Evolutionary conservation across 2,329 filamentous ascomycete species (phyloP).

Genomic region (Talaromyces rugulosus): DNA sequence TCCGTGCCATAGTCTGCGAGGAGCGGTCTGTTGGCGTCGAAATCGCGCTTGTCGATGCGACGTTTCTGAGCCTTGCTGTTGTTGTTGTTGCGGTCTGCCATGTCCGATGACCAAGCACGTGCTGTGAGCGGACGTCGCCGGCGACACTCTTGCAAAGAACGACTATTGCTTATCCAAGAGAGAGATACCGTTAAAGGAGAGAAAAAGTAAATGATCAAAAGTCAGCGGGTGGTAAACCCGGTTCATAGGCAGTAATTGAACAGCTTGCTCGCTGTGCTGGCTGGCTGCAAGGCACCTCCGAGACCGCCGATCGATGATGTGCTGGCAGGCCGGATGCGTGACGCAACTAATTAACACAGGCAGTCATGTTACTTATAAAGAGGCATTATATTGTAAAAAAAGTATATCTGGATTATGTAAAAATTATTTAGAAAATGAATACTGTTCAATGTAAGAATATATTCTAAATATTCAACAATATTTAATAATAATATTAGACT

Average conservation of each 20-base stretch:
- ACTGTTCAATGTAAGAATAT: neutral
- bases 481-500: neutral
- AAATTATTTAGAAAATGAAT: neutral
- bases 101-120: neutral
- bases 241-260: neutral
- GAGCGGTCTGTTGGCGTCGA: conserved; percentile 39
- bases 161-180: neutral
- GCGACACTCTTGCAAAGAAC: neutral
- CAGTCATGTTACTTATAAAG: neutral
- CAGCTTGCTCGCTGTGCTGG: neutral
- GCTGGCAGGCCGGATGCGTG: neutral
- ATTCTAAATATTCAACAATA: neutral
- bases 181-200: neutral
- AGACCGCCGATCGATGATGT: neutral
- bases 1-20: conserved; percentile 17
- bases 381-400: neutral
- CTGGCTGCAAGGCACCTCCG: neutral
- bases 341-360: neutral
- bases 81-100: neutral
- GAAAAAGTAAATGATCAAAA: neutral
- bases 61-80: neutral
- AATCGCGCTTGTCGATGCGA: conserved; percentile 40
- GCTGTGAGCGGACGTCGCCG: neutral
- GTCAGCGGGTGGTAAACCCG: neutral
- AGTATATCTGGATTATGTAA: neutral